Evolutionary conservation across 257 asterid species (phyloP).

Genomic region (Dorcoceras hygrometricum): DNA sequence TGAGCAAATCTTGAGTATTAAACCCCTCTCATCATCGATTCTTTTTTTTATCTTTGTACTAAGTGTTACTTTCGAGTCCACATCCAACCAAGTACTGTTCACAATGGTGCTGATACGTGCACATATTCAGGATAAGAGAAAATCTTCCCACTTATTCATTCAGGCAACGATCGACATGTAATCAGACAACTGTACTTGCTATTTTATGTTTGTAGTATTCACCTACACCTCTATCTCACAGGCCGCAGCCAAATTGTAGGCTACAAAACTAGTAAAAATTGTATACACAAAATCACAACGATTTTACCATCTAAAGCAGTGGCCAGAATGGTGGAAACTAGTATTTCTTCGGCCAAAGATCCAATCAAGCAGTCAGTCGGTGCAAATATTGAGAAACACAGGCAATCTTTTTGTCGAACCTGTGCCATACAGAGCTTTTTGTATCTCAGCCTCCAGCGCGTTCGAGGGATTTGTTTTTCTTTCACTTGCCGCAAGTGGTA

Average conservation of each 20-base stretch:
- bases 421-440: too few relatives aligned
- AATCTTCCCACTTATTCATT: neutral
- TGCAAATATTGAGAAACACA: too few relatives aligned
- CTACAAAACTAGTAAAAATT: neutral
- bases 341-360: slow-evolving; percentile 20
- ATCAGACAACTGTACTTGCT: neutral
- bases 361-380: slow-evolving; percentile 20
- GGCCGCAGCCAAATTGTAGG: slow-evolving; percentile 2
- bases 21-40: too few relatives aligned
- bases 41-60: too few relatives aligned
- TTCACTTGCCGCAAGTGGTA: too few relatives aligned
- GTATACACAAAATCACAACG: neutral
- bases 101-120: neutral
- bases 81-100: neutral
- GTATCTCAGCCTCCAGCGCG: too few relatives aligned
- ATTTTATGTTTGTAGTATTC: neutral
- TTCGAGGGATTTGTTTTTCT: too few relatives aligned
- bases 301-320: neutral
- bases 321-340: slow-evolving; percentile 1
- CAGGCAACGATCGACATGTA: neutral
- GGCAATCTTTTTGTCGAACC: too few relatives aligned
- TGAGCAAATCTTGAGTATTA: too few relatives aligned
- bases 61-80: neutral
- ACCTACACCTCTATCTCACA: slow-evolving; percentile 11
- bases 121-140: neutral